Conservation (phyloP, 2,329 filamentous ascomycete species). For the Didymella exigua region DNA sequence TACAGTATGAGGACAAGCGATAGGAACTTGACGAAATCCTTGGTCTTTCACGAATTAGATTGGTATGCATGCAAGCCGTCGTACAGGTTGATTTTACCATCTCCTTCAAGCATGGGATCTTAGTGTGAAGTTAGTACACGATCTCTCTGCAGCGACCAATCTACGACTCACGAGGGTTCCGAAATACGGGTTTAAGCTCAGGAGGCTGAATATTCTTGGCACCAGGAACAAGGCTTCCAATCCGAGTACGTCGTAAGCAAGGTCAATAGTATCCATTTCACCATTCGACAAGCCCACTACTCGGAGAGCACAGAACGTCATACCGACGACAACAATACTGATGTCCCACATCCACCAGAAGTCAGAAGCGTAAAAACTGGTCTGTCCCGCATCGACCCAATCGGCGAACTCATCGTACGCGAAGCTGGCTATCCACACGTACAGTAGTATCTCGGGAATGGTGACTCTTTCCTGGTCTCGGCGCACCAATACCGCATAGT, state of each 20-base stretch:
- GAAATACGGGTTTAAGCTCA: constrained; percentile 89
- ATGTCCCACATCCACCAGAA: constrained; percentile 45
- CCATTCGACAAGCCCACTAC: constrained; percentile 68
- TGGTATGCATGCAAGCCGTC: background rate
- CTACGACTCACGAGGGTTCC: constrained; percentile 67
- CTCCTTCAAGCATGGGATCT: constrained; percentile 87
- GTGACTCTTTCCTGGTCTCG: constrained; percentile 71
- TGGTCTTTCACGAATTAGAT: constrained; percentile 58
- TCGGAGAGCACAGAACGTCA: constrained; percentile 72
- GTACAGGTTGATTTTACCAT: constrained; percentile 64
- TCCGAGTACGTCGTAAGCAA: constrained; percentile 86
- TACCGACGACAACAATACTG: constrained; percentile 72
- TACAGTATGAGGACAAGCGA: constrained; percentile 83
- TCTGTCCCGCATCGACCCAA: constrained; percentile 79
- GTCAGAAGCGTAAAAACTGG: constrained; percentile 62
- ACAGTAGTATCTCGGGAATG: constrained; percentile 72
- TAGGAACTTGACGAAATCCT: constrained; percentile 84
- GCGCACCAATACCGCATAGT: constrained; percentile 84
- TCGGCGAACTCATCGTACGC: constrained; percentile 79
- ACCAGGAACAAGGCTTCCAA: constrained; percentile 90
- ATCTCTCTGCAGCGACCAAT: too few relatives aligned
- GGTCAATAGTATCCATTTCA: constrained; percentile 69
- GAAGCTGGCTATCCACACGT: constrained; percentile 86
- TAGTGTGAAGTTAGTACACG: constrained; percentile 11
- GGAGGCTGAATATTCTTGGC: constrained; percentile 81